A percentile compares a stretch with the other conserved stretches of the same genome.
Evolutionary conservation across 2,329 filamentous ascomycete genomes (phyloP).

Genomic region (Diaporthe humulicola): DNA sequence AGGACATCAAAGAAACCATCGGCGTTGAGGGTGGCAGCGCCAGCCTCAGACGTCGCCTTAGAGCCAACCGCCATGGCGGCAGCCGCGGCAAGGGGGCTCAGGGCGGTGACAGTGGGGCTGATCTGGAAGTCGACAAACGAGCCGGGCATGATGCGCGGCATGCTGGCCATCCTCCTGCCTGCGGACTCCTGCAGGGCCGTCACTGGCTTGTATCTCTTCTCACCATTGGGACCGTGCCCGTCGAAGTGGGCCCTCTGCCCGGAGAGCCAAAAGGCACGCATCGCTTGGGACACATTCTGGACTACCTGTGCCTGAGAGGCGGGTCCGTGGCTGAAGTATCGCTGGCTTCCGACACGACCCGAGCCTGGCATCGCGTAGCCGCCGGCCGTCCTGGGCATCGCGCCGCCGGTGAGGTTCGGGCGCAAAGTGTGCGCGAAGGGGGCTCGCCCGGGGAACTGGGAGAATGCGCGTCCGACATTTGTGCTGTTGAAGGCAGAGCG

Average conservation of each 20-base stretch:
- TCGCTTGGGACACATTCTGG: constrained; percentile 93
- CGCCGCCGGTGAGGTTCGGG: constrained; percentile 91
- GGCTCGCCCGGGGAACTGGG: constrained; percentile 78
- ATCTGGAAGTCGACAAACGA: constrained; percentile 91
- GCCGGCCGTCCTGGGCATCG: constrained; percentile 85
- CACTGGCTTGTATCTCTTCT: constrained; percentile 85
- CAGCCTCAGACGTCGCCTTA: constrained; percentile 54
- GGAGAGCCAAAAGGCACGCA: constrained; percentile 92
- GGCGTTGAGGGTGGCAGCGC: constrained; percentile 77
- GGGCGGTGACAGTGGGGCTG: constrained; percentile 89
- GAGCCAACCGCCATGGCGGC: constrained; percentile 59
- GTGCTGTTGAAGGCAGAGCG: constrained; percentile 64
- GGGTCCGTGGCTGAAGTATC: constrained; percentile 92
- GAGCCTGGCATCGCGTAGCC: constrained; percentile 84
- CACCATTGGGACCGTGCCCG: constrained; percentile 78
- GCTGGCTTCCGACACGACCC: constrained; percentile 76
- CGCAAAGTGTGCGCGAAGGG: constrained; percentile 91
- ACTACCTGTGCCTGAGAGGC: constrained; percentile 90
- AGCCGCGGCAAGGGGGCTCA: constrained; percentile 77
- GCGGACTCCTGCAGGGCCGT: constrained; percentile 81
- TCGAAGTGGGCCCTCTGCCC: constrained; percentile 91
- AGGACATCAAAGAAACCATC: constrained; percentile 88
- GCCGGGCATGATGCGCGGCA: constrained; percentile 72
- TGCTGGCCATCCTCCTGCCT: constrained; percentile 73
- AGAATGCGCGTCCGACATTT: constrained; percentile 63